These are phyloP conservation scores for Ophiostoma montium DNA, from an alignment of 2,329 filamentous ascomycete species.

Conservation along the genomic window DNA sequence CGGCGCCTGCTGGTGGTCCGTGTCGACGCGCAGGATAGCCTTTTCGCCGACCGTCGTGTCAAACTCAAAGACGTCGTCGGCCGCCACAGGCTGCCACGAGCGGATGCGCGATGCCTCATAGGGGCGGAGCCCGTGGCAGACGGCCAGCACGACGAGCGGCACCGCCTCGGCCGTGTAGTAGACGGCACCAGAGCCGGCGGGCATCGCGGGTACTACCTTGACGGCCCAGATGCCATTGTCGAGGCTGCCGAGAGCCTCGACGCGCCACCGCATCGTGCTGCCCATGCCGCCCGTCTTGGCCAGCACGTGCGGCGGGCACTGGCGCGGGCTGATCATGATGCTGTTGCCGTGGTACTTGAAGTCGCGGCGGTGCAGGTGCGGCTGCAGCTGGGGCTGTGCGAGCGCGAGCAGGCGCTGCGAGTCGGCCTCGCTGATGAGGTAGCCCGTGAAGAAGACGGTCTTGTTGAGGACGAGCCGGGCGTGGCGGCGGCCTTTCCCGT, in stretches of 20 bases:
- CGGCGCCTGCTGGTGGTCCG: constrained; percentile 33
- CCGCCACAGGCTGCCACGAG: constrained; percentile 65
- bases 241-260: constrained; percentile 58
- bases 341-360: constrained; percentile 76
- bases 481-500: no score
- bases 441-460: constrained; percentile 82
- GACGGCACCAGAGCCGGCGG: constrained; percentile 33
- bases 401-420: constrained; percentile 58
- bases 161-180: constrained; percentile 68
- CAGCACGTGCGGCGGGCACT: constrained; percentile 57
- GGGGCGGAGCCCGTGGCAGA: constrained; percentile 60
- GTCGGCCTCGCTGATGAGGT: constrained; percentile 63
- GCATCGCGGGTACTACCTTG: constrained; percentile 56
- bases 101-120: constrained; percentile 70
- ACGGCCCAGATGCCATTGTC: constrained; percentile 84
- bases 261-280: constrained; percentile 69
- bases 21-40: constrained; percentile 65
- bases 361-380: constrained; percentile 46
- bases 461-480: constrained; percentile 60
- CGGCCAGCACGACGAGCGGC: constrained; percentile 70
- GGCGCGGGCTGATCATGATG: constrained; percentile 75
- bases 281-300: constrained; percentile 80
- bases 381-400: constrained; percentile 37
- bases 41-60: constrained; percentile 81
- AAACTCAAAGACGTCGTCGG: constrained; percentile 59